Evolutionary conservation across 305 asterid species (phyloP), one percentile per base, ranked within the genome.

Genomic region (Fraxinus sp.): DNA sequence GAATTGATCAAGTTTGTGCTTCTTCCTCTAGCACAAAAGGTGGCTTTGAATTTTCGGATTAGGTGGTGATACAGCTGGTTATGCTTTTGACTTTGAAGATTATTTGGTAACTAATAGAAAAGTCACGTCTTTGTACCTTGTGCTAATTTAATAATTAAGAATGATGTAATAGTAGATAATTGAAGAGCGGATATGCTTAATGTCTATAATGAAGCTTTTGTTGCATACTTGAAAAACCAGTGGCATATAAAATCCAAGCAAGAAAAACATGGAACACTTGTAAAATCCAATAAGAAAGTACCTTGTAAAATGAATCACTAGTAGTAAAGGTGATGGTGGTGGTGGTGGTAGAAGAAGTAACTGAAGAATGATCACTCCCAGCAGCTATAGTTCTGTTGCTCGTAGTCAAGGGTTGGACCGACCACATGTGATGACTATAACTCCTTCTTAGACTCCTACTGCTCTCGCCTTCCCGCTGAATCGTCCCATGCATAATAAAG

Each of bases 241-340:
- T 77, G 41, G 59, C 37, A 81, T 32, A 13, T 41, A 71, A 9
- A 70, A 28, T 4, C 39, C 20, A 18, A 8, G 35, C 49, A 28
- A 62, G 79, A 13, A 4, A 30, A 75, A 52, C 14, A 8, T 78
- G 6, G 7, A 7, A n/a, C 62, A 77, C 57, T 6, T 35, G 28
- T 78, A 80, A 52, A 81, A 46, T 86, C 83, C 84, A 80, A 76
- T 64, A 83, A 83, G 84, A 74, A 70, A 83, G 83, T 91, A 93
- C 97, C 97, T 93, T 93, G 84, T 86, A 86, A 90, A 91, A 91
- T 22, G 92, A 92, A 87, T 88, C 89, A 68, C 85, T 78, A 86
- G 88, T 28, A 41, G 79, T 13, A 32, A 84, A 14, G 73, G 78
- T 79, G 73, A 76, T 74, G 55, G 55, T 16, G 46, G 49, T 14